Evolutionary conservation across 768 basidiomycete genomes (phyloP), one percentile per base, ranked within the genome.

Genomic region (Boletus reticuloceps): DNA sequence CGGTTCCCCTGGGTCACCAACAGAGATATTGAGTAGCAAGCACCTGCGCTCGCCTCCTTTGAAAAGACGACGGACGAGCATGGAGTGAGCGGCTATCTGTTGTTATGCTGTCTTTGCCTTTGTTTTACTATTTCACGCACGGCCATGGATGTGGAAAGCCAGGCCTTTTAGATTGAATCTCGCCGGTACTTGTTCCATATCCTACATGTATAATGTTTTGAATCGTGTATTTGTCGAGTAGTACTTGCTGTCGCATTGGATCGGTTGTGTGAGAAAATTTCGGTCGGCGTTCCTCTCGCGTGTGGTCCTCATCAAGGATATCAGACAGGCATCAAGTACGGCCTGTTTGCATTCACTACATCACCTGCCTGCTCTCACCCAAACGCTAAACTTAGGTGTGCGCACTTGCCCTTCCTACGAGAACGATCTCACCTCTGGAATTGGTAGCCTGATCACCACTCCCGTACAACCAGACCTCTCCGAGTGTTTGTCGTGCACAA

Each of bases 31-130:
- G 59, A 66, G 52, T 50, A 55, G 46, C 17, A 65, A 54, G 36
- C 47, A 45, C 34, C 17, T 62, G 48, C 66, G 75, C 56, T 59
- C 72, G 14, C 77, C 78, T 2, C 82, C 80, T 10, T 62, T 72
- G 44, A 85, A 82, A 74, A 84, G 75, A 67, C 77, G 82, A 58
- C 77, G 78, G 59, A 74, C 76, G 67, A 62, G 56, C 22, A 38
- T 56, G n/a, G 53, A 59, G 27, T 70, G 54, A 63, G 40, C 36
- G 29, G 61, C 59, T 70, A 65, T 66, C 56, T 66, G 64, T 68
- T 57, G 54, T 49, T 51, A 58, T 56, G 58, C 52, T 50, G 59
- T 56, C 36, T 44, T 53, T 51, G 47, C 53, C 47, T 42, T 53
- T 56, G 53, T 51, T 34, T 54, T 59, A 46, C 29, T 44, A 45